Evolutionary conservation across 2,329 filamentous ascomycete genomes (phyloP), one percentile per base, ranked within the genome.

Genomic region (Calonectria fujianensis): DNA sequence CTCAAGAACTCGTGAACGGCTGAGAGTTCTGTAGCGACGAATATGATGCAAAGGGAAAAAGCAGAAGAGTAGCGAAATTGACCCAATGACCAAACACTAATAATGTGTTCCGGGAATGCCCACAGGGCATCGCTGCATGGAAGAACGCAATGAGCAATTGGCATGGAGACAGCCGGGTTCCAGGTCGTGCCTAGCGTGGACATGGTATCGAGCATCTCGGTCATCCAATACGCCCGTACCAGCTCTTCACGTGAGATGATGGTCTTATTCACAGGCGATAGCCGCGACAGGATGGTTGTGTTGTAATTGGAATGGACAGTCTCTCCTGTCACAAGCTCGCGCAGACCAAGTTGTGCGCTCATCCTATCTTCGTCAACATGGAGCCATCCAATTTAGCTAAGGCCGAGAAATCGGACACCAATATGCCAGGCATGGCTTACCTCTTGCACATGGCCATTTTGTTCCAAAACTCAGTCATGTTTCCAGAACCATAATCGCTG

Each of bases 381-480:
- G 7, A 16, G 18, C 16, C 4, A 20, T 10, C 16, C 14, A 31
- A 54, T 54, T 7, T 16, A 9, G 16, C 7, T 37, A 1, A n/a
- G 14, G 10, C 1, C 24, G 20, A 32, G 1, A 59, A 24, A 24
- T 35, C 4, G 11, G 31, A 5, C 3, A 6, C 29, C 18, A 8
- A 52, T 29, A 31, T 14, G 6, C 20, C 24, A 24, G 14, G 6
- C 16, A 9, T 32, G 4, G 13, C 31, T 37, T n/a, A 59, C 52
- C 52, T 59, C 52, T 59, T 59, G 20, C 31, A 59, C 4, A 59
- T n/a, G 20, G 18, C 31, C 52, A 59, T 59, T 9, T 37, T 37
- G 31, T 59, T 59, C 52, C 52, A 59, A 20, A 59, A 59, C n/a
- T 59, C 52, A n/a, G 31, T 59, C 52, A 59, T 59, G 31, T 59